These are phyloP conservation scores for Barnettozyma wickerhamii DNA, from an alignment of 805 yeast genomes.

Conservation along the genomic window DNA sequence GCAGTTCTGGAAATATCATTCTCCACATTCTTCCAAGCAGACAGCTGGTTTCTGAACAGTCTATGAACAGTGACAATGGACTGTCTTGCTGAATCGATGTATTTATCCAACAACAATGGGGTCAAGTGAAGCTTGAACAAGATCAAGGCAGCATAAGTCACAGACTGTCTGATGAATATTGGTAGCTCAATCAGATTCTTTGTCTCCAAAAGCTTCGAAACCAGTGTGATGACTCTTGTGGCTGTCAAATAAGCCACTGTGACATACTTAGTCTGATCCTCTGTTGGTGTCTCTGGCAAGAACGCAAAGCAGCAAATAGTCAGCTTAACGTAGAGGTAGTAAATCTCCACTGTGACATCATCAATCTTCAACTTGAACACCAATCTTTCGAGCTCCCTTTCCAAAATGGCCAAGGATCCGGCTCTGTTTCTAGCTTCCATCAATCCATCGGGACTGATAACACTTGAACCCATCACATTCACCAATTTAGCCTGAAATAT, in stretches of 20 bases:
- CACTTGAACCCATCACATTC: constrained; percentile 82
- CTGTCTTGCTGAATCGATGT: constrained; percentile 85
- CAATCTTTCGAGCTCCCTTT: constrained; percentile 71
- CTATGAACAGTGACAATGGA: constrained; percentile 92
- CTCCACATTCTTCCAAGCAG: constrained; percentile 83
- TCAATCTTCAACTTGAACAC: constrained; percentile 63
- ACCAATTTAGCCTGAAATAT: constrained; percentile 82
- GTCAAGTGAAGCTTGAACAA: constrained; percentile 80
- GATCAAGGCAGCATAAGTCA: constrained; percentile 72
- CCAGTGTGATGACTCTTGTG: constrained; percentile 74
- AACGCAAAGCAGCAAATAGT: constrained; percentile 88
- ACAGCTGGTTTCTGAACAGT: constrained; percentile 76
- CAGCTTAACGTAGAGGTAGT: constrained; percentile 70
- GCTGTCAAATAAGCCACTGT: constrained; percentile 77
- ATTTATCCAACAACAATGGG: constrained; percentile 59
- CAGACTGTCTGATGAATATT: constrained; percentile 81
- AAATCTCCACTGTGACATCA: constrained; percentile 68
- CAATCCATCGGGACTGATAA: constrained; percentile 82
- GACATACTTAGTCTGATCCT: constrained; percentile 81
- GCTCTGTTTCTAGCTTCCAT: constrained; percentile 81
- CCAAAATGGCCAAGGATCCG: constrained; percentile 70
- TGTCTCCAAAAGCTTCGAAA: constrained; percentile 64
- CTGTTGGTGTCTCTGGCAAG: constrained; percentile 82
- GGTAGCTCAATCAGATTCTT: constrained; percentile 79
- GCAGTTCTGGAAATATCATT: constrained; percentile 92